These are phyloP conservation scores for Infundibulicybe gibba DNA, from an alignment of 768 basidiomycete genomes.

Conservation along the genomic window DNA sequence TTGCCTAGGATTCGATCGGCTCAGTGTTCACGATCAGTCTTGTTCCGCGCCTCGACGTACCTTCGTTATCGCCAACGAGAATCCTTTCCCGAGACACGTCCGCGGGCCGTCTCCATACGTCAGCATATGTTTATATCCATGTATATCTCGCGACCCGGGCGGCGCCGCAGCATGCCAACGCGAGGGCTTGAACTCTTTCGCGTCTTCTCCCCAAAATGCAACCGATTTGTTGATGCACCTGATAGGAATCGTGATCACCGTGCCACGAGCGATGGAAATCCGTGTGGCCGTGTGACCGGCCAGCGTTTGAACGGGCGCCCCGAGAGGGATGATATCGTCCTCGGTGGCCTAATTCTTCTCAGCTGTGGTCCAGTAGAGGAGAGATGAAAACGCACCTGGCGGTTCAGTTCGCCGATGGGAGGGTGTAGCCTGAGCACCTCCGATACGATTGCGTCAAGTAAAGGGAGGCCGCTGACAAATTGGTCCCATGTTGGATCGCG, in stretches of 20 bases:
- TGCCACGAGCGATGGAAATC: constrained; percentile 26
- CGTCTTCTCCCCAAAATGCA: constrained; percentile 37
- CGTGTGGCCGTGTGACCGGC: constrained; percentile 17
- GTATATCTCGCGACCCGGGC: constrained; percentile 19
- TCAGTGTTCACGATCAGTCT: neutral
- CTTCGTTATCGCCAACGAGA: constrained; percentile 32
- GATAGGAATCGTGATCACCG: constrained; percentile 27
- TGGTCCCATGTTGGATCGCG: constrained; percentile 5
- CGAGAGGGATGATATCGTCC: constrained; percentile 31
- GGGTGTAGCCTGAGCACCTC: constrained; percentile 29
- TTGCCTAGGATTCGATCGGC: constrained; percentile 6
- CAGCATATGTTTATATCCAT: constrained; percentile 30
- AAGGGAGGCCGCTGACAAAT: constrained; percentile 17
- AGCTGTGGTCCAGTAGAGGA: neutral
- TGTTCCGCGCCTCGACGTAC: constrained; percentile 12
- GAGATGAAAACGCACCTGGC: constrained; percentile 11
- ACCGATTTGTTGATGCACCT: constrained; percentile 26
- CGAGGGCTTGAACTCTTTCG: constrained; percentile 31
- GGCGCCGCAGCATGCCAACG: constrained; percentile 25
- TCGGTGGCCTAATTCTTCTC: constrained; percentile 18
- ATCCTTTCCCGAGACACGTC: constrained; percentile 28
- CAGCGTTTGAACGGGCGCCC: constrained; percentile 14
- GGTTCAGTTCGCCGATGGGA: constrained; percentile 18
- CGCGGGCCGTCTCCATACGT: constrained; percentile 33
- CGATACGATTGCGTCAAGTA: constrained; percentile 28